These are phyloP conservation scores for Phytophthora chlamydospora DNA, from an alignment of 352 stramenopile species.

Conservation along the genomic window DNA sequence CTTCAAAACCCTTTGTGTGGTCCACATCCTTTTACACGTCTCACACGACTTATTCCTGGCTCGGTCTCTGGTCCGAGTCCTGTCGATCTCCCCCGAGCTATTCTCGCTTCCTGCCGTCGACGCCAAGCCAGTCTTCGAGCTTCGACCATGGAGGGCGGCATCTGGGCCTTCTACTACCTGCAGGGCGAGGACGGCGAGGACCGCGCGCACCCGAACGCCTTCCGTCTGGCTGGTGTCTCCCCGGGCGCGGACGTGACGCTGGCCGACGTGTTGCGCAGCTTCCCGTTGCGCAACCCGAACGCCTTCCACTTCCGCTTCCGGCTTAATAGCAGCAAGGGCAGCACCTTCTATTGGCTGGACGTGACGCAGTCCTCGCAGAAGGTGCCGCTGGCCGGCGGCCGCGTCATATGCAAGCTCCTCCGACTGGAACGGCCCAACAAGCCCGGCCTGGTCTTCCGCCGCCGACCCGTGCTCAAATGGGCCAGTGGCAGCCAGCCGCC, in stretches of 20 bases:
- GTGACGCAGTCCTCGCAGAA: conserved; percentile 58
- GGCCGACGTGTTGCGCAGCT: conserved; percentile 67
- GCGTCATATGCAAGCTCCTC: conserved; percentile 86
- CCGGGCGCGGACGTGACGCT: conserved; percentile 65
- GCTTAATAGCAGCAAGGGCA: conserved; percentile 62
- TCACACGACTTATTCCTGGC: conserved; percentile 2
- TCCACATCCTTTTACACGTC: conserved; percentile 10
- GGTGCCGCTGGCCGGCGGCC: conserved; percentile 75
- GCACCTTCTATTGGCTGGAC: conserved; percentile 86
- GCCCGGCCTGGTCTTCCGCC: conserved; percentile 69
- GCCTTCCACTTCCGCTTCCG: conserved; percentile 88
- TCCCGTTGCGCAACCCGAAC: conserved; percentile 54
- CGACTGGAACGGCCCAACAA: conserved; percentile 65
- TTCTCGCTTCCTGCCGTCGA: conserved; percentile 23
- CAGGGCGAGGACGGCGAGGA: conserved; percentile 88
- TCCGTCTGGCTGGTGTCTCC: conserved; percentile 39
- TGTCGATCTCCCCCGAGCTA: conserved; percentile 16
- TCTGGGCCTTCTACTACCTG: conserved; percentile 91
- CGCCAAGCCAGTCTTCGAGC: neutral
- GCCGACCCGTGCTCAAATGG: conserved; percentile 78
- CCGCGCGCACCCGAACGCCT: conserved; percentile 82
- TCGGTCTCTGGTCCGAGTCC: neutral
- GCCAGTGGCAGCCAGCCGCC: conserved; percentile 31
- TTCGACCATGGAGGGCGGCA: conserved; percentile 32
- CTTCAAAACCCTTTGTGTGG: too few species aligned